Conservation (phyloP, 2,329 filamentous ascomycete genomes). For the Penicillium crustosum region DNA sequence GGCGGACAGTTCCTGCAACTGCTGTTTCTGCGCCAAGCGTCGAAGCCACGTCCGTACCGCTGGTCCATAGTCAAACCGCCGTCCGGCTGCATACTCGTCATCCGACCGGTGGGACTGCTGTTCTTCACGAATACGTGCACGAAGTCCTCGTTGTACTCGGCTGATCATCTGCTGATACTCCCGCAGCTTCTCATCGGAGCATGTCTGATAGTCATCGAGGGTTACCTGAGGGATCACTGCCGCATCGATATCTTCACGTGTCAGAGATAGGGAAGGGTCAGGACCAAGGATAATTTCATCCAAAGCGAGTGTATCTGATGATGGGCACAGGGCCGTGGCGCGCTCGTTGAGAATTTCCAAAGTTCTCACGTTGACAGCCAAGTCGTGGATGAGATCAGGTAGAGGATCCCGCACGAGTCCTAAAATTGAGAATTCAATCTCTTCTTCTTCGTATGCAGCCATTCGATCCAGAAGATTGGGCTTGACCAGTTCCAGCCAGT, state of each 20-base stretch:
- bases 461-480: conserved; percentile 68
- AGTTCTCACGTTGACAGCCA: conserved; percentile 49
- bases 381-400: conserved; percentile 44
- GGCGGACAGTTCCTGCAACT: conserved; percentile 46
- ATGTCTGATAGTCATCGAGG: conserved; percentile 25
- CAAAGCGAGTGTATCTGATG: conserved; percentile 2
- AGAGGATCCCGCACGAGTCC: conserved; percentile 70
- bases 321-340: conserved; percentile 12
- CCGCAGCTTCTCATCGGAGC: conserved; percentile 33
- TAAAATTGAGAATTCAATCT: conserved; percentile 74
- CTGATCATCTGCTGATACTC: conserved; percentile 30
- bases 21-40: conserved; percentile 65
- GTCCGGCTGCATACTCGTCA: conserved; percentile 42
- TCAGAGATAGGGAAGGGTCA: conserved; percentile 42
- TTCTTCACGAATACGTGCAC: conserved; percentile 41
- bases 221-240: conserved; percentile 29
- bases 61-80: conserved; percentile 64
- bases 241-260: conserved; percentile 34
- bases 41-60: conserved; percentile 69
- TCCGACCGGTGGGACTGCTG: conserved; percentile 40
- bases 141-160: conserved; percentile 34
- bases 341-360: conserved; percentile 41
- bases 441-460: conserved; percentile 62
- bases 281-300: conserved; percentile 31
- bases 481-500: conserved; percentile 68